Percentiles rank a stretch among this genome's conserved stretches.
Conservation (phyloP, 495 filamentous ascomycete genomes). For the Tuber umbilicatum region DNA sequence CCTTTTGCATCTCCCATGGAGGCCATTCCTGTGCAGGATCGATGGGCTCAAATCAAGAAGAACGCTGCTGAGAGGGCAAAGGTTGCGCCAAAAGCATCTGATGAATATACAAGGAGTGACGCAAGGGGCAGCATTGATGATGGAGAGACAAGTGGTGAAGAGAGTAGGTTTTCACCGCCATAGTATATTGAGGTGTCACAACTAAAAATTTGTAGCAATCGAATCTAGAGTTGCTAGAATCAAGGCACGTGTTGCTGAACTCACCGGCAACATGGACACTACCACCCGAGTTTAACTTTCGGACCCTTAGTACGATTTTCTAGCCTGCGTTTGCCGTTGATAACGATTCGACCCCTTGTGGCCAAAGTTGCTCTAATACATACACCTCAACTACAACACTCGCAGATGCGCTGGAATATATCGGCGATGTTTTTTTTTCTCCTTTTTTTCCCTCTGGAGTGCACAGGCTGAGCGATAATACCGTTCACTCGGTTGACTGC, state of each 20-base stretch:
- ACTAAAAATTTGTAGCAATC: conserved; percentile 56
- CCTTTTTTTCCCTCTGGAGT: background rate
- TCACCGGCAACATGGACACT: conserved; percentile 74
- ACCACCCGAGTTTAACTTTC: conserved; percentile 23
- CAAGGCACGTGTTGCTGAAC: conserved; percentile 89
- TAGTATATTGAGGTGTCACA: background rate
- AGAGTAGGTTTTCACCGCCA: conserved; percentile 60
- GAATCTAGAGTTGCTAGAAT: conserved; percentile 94
- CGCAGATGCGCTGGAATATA: background rate
- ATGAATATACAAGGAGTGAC: conserved; percentile 39
- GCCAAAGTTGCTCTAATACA: background rate
- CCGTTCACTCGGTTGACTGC: background rate
- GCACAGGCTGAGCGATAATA: background rate
- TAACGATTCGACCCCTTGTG: background rate
- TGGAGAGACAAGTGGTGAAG: conserved; percentile 85
- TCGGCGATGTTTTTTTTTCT: background rate
- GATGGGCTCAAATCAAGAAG: conserved; percentile 92
- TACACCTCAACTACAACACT: background rate
- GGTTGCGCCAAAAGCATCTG: conserved; percentile 29
- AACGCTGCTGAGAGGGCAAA: conserved; percentile 76
- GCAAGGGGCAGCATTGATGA: conserved; percentile 55
- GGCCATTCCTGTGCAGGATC: conserved; percentile 52
- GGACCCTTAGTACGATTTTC: background rate
- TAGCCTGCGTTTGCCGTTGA: background rate
- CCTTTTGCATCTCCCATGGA: conserved; percentile 46